These are phyloP conservation scores for Malassezia equina DNA, from an alignment of 1,284 basidiomycete genomes.

Conservation along the genomic window DNA sequence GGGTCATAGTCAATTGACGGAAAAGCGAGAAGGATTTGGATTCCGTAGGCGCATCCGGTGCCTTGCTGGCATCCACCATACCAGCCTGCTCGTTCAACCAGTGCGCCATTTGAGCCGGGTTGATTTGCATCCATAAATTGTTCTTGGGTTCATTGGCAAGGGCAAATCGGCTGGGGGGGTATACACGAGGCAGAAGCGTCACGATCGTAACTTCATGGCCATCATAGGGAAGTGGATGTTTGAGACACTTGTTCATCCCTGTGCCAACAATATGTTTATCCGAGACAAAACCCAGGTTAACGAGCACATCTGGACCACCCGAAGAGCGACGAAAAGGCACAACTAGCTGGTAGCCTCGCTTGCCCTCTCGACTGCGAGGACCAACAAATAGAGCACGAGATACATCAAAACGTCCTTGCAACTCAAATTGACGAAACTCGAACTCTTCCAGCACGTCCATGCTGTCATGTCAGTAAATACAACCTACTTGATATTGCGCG, in stretches of 20 bases:
- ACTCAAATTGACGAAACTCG: conserved; percentile 31
- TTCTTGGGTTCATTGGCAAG: conserved; percentile 73
- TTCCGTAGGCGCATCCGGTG: not conserved
- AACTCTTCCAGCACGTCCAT: conserved; percentile 31
- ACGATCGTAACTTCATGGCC: conserved; percentile 11
- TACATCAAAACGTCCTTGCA: conserved; percentile 51
- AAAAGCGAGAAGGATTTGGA: not conserved
- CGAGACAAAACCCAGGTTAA: conserved; percentile 74
- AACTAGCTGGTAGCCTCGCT: conserved; percentile 73
- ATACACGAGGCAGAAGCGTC: conserved; percentile 35
- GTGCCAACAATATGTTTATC: conserved; percentile 47
- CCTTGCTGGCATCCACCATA: conserved; percentile 47
- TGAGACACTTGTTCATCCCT: conserved; percentile 19
- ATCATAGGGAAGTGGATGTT: conserved; percentile 5
- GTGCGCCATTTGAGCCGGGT: conserved; percentile 67
- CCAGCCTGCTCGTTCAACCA: conserved; percentile 61
- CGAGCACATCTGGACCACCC: conserved; percentile 57
- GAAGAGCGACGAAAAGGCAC: conserved; percentile 65
- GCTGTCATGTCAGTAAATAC: not conserved
- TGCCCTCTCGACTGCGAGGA: conserved; percentile 77
- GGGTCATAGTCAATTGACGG: not conserved
- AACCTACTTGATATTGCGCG: conserved; percentile 74
- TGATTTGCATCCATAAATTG: conserved; percentile 78
- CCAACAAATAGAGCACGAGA: conserved; percentile 67
- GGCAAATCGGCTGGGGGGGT: conserved; percentile 61